A percentile compares a stretch with the other conserved stretches of the same genome.
phyloP scores from a whole-genome alignment of 495 filamentous ascomycete genomes.

The Penicillium nucicola region DNA sequence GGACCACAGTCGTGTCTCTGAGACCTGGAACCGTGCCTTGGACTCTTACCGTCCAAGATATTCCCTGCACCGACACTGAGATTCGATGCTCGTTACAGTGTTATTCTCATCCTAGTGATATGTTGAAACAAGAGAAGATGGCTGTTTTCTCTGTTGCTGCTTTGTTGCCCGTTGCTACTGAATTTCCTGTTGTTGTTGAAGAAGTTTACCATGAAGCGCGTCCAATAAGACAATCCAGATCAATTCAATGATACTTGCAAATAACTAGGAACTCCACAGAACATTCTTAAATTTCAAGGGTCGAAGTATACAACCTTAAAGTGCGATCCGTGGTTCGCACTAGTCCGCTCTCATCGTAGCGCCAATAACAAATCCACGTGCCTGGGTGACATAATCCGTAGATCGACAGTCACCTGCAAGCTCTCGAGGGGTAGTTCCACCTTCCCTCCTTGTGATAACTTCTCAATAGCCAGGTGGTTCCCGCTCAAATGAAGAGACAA shows the following conservation, averaged over 20 bases:
- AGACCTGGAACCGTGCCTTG: neutral
- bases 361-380: slow-evolving; percentile 1
- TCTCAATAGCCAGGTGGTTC: neutral
- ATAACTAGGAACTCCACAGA: too few species aligned
- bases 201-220: neutral
- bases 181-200: neutral
- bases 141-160: neutral
- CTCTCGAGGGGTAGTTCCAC: neutral
- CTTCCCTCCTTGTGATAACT: neutral
- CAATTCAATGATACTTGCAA: neutral
- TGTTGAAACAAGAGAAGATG: neutral
- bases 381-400: neutral
- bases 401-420: slow-evolving; percentile 8
- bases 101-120: neutral
- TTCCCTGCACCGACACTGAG: too few species aligned
- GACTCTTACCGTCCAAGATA: slow-evolving; percentile 2
- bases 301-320: neutral
- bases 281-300: too few species aligned
- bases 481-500: neutral
- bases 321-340: neutral
- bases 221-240: neutral
- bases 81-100: neutral
- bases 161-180: neutral
- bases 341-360: slow-evolving; percentile 1
- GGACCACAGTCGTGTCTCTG: neutral